phyloP scores from a whole-genome alignment of 192 early-diverging fungal genomes.

The Spizellomyces punctatus region DNA sequence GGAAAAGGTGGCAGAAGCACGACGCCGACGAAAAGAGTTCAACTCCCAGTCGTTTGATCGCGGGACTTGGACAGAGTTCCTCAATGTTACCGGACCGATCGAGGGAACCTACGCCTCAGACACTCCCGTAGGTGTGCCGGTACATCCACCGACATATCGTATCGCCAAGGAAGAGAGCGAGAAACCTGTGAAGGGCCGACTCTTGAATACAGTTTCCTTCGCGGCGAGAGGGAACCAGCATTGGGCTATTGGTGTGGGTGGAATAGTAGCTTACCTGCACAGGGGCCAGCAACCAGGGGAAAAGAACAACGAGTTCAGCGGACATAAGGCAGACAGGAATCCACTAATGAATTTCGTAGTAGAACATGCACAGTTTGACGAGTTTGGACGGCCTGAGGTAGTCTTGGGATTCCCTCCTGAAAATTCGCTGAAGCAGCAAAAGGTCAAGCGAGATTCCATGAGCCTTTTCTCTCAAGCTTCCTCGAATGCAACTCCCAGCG shows the following conservation, averaged over 20 bases:
- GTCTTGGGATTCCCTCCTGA: background rate
- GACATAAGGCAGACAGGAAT: background rate
- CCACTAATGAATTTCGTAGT: slow-evolving; percentile 3
- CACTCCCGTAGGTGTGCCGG: background rate
- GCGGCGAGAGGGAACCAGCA: background rate
- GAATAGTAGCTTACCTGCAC: slow-evolving; percentile 8
- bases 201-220: slow-evolving; percentile 1
- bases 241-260: slow-evolving; percentile 9
- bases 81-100: background rate
- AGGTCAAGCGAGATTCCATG: too few relatives aligned
- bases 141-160: slow-evolving; percentile 18
- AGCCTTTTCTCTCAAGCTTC: too few relatives aligned
- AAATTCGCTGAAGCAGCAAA: too few relatives aligned
- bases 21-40: background rate
- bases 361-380: slow-evolving; percentile 13
- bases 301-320: background rate
- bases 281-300: too few relatives aligned
- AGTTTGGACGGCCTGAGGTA: background rate
- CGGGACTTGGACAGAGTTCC: background rate
- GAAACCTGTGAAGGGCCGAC: slow-evolving; percentile 10
- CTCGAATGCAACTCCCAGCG: too few relatives aligned
- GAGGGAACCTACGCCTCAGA: background rate
- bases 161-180: background rate
- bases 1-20: slow-evolving; percentile 7
- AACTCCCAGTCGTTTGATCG: background rate